Base-by-base conservation (phyloP, 2,329 filamentous ascomycete species). In the Aureobasidium sp. region DNA sequence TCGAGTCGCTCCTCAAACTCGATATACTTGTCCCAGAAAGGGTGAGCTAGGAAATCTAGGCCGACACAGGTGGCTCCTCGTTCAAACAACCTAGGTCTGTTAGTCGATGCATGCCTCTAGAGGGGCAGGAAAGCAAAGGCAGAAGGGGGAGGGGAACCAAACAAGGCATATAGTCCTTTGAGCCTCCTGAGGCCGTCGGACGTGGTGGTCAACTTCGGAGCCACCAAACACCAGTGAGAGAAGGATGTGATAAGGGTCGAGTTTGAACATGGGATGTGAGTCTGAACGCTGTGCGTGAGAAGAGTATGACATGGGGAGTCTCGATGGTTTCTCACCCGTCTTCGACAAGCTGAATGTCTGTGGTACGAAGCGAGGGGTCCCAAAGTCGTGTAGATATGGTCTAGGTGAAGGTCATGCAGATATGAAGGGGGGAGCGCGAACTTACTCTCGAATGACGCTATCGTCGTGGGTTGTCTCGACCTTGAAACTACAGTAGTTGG, bases 371-470 rank as follows among this genome's bases (percentile, higher is more conserved):
- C 45, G 58, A 60, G 37, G 34, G n/a, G 27, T 36, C 32, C 25
- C 34, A 45, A n/a, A 49, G 59, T 54, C 57, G 44, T 41, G 60
- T 48, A 34, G 37, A 54, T 34, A 21, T 27, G 44, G 37, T 62
- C 60, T 59, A 48, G 45, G 61, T 59, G 61, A 48, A 49, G 60
- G 59, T 61, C 59, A 62, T 62, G 69, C 64, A 83, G 86, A 83
- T 79, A 82, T 82, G 85, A 82, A 82, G 81, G 82, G 81, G 80
- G 79, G 78, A 76, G 73, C 25, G 79, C 83, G 39, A 42, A 97
- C 94, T 97, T 96, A 99, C 94, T 97, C 94, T 96, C 94, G 88
- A 79, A 97, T 95, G 76, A 95, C 83, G 74, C 95, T 90, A 70
- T 90, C 84, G 73, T 96, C 91, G 78, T 99, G 94, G 68, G 90